phyloP scores from a whole-genome alignment of 306 rosid species.

The Rubus idaeus region DNA sequence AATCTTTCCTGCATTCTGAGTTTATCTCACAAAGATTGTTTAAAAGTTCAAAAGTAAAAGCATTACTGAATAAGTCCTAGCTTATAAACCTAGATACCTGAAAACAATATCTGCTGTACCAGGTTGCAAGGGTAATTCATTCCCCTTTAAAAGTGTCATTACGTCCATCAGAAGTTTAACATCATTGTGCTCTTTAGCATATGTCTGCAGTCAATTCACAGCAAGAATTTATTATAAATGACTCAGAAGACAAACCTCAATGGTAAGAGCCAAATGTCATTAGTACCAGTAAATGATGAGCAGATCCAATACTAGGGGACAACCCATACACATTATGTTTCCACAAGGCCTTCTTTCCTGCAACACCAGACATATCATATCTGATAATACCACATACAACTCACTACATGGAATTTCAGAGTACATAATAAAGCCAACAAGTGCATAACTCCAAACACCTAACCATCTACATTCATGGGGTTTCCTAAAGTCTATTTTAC shows the following conservation, averaged over 20 bases:
- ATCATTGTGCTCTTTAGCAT: constrained; percentile 72
- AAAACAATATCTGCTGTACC: constrained; percentile 96
- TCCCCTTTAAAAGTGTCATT: constrained; percentile 72
- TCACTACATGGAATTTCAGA: not conserved
- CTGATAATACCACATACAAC: constrained; percentile 12
- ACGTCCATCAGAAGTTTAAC: constrained; percentile 64
- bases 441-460: not conserved
- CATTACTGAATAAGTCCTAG: not conserved
- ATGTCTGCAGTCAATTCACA: constrained; percentile 41
- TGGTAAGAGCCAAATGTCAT: constrained; percentile 13
- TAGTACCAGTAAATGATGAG: constrained; percentile 77
- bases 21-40: not conserved
- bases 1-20: not conserved
- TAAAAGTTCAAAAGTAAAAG: not conserved
- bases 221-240: constrained; percentile 22
- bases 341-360: constrained; percentile 89
- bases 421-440: not conserved
- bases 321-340: constrained; percentile 83
- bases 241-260: constrained; percentile 19
- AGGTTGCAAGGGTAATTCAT: constrained; percentile 78
- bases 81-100: constrained; percentile 45
- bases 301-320: constrained; percentile 71
- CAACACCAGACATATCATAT: constrained; percentile 22
- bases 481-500: not conserved
- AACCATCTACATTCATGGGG: not conserved